Conservation (phyloP, 1,284 basidiomycete species). For the Sanguinoderma infundibulare region DNA sequence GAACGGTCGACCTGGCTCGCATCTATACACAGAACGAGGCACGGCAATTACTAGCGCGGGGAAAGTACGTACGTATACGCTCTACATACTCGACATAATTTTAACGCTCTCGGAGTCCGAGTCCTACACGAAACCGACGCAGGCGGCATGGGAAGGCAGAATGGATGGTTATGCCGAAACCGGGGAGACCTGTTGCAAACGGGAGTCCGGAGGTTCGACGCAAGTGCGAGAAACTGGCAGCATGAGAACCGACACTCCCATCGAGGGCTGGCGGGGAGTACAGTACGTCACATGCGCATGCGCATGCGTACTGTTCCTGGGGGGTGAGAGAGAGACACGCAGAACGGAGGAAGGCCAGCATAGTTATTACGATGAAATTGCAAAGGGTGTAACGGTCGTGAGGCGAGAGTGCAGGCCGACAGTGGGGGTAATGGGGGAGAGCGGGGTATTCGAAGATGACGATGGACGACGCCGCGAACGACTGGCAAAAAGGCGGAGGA, state of each 20-base stretch:
- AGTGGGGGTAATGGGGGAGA: not conserved
- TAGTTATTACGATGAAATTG: not conserved
- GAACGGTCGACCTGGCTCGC: not conserved
- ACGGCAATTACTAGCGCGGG: not conserved
- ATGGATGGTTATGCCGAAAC: too few species aligned
- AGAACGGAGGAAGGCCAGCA: constrained; percentile 20
- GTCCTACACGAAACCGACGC: too few species aligned
- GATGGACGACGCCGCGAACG: not conserved
- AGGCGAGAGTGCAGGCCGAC: not conserved
- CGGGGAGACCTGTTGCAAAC: too few species aligned
- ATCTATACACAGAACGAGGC: not conserved
- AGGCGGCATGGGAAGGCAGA: too few species aligned
- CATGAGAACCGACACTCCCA: too few species aligned
- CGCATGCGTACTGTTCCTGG: not conserved
- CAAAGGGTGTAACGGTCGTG: not conserved
- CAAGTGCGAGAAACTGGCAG: too few species aligned
- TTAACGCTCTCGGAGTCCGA: too few species aligned
- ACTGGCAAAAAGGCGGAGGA: not conserved
- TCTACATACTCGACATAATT: too few species aligned
- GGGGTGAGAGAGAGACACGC: not conserved
- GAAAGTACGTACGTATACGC: too few species aligned
- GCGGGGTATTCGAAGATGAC: not conserved
- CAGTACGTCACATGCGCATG: not conserved
- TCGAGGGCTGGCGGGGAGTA: too few species aligned
- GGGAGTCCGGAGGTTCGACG: too few species aligned